A percentile compares a stretch with the other conserved stretches of the same genome.
Evolutionary conservation across 2,329 filamentous ascomycete genomes (phyloP).

Genomic region (Chaetomiaceae sp.): DNA sequence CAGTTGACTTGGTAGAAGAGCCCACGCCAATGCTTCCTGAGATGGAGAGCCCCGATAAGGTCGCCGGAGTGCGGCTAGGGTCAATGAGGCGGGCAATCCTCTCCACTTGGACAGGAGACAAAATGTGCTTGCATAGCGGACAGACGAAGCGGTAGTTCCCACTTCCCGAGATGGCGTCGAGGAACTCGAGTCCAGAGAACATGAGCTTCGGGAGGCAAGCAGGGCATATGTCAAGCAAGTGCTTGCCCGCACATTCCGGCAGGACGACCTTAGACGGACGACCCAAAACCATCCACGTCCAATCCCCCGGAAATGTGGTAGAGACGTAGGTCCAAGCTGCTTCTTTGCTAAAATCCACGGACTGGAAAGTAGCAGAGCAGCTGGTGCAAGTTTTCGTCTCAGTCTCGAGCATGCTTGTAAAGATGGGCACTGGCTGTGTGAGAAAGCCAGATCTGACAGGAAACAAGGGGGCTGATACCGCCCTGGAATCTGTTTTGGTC

Average conservation of each 20-base stretch:
- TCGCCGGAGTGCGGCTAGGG: background rate
- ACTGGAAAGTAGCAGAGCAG: background rate
- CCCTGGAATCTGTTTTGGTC: background rate
- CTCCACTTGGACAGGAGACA: constrained; percentile 7
- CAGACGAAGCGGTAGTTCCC: constrained; percentile 8
- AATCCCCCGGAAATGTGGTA: constrained; percentile 4
- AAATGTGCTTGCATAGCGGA: constrained; percentile 3
- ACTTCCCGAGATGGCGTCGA: background rate
- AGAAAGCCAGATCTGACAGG: constrained; percentile 11
- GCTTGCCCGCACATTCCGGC: constrained; percentile 7
- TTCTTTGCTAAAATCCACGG: constrained; percentile 4
- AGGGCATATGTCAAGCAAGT: constrained; percentile 11
- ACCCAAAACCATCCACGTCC: constrained; percentile 10
- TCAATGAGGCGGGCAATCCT: constrained; percentile 8
- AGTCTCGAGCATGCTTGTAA: constrained; percentile 1
- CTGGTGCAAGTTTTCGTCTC: background rate
- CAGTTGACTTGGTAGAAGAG: background rate
- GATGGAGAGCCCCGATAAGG: background rate
- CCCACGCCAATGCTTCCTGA: background rate
- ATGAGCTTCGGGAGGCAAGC: constrained; percentile 5
- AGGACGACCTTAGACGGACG: constrained; percentile 2
- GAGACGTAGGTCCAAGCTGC: constrained; percentile 2
- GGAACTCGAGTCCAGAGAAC: constrained; percentile 5
- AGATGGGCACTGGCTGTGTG: constrained; percentile 8
- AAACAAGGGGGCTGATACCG: background rate